Base-by-base conservation (phyloP, 495 filamentous ascomycete genomes). In the Penicillium argentinense region DNA sequence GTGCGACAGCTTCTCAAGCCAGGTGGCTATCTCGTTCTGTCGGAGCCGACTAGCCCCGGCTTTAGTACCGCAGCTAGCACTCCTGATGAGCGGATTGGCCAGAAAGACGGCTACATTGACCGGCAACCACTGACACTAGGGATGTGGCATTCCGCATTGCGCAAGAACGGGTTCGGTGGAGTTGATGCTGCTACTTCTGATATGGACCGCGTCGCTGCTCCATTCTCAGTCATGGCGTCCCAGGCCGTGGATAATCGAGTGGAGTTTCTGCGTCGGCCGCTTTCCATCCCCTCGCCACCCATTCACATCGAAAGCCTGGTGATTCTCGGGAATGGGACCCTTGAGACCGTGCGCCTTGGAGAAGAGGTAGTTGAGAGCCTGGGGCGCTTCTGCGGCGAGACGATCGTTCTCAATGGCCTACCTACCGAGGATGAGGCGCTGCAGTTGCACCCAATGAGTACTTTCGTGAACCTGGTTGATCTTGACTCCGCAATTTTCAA, bases 401-500 rank as follows among this genome's bases (percentile, higher is more conserved):
- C 14, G 24, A 32, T 24, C 26, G 16, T 44, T n/a, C 30, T 45
- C 21, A 11, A 45, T 9, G 28, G 11, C 14, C 21, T 44, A 18
- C 41, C 41, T 1, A 28, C 24, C 6, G 23, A 44, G 25, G n/a
- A 18, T 9, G 24, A 28, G 25, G 9, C 42, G 24, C 27, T 9
- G 21, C 8, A 28, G 11, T 5, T 25, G n/a, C 25, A 25, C 39
- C 40, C 24, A 5, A 16, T 43, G 40, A 32, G 26, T 32, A 56
- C 54, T 7, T 53, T 61, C 3, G 25, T 80, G 9, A 64, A 46
- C 45, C 50, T 81, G 13, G 38, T 54, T 6, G 78, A 81, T 19
- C 53, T 74, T 11, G 64, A 71, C 51, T 49, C 59, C 6, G 64
- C 73, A 0, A 51, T 75, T n/a, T 73, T 80, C 21, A 58, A 71